Evolutionary conservation across 2,329 filamentous ascomycete genomes (phyloP).

Genomic region (Chaetomiaceae sp.): DNA sequence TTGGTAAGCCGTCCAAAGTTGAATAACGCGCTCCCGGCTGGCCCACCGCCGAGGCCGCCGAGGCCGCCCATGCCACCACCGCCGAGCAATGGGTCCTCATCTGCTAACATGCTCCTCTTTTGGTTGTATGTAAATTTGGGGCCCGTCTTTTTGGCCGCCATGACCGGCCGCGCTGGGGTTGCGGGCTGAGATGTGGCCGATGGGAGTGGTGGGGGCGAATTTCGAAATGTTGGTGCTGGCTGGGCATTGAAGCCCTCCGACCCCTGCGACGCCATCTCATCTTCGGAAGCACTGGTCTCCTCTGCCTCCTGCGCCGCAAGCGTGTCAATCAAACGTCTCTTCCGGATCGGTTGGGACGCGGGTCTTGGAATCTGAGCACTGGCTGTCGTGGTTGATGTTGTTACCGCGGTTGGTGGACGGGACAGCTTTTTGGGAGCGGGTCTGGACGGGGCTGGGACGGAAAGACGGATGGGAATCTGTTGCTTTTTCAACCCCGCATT

Average conservation of each 20-base stretch:
- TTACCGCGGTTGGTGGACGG: too few species aligned
- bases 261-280: conserved; percentile 20
- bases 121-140: conserved; percentile 38
- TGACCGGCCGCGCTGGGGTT: conserved; percentile 21
- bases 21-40: conserved; percentile 22
- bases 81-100: conserved; percentile 26
- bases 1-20: conserved; percentile 24
- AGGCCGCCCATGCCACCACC: conserved; percentile 21
- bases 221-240: conserved; percentile 8
- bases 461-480: conserved; percentile 26
- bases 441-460: conserved; percentile 7
- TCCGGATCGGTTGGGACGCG: conserved; percentile 14
- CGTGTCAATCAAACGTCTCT: conserved; percentile 39
- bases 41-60: conserved; percentile 20
- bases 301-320: conserved; percentile 38
- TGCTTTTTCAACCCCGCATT: conserved; percentile 11
- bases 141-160: conserved; percentile 30
- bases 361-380: not conserved
- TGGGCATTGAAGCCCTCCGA: conserved; percentile 4
- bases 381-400: not conserved
- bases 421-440: conserved; percentile 10
- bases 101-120: conserved; percentile 34
- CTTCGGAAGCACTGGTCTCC: conserved; percentile 30
- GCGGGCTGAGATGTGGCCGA: conserved; percentile 19
- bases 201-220: conserved; percentile 24